Evolutionary conservation across 192 early-diverging fungal species (phyloP).

Genomic region (Radiomyces spectabilis): DNA sequence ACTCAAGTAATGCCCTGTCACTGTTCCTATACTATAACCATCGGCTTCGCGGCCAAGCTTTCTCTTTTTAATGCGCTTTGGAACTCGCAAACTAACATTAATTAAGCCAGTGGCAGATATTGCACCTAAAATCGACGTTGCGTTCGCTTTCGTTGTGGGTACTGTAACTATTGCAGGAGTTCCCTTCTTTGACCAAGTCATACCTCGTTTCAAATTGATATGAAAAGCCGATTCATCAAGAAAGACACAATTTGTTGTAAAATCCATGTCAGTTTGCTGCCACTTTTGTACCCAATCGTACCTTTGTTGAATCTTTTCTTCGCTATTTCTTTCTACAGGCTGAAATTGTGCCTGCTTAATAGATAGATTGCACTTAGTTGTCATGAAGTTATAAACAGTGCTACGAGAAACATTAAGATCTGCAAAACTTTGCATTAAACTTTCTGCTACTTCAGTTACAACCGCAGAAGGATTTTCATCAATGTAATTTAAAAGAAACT

Average conservation of each 20-base stretch:
- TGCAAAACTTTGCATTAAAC: slow-evolving; percentile 3
- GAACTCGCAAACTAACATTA: background rate
- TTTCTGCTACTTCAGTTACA: slow-evolving; percentile 2
- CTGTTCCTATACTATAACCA: background rate
- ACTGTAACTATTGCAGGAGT: slow-evolving; percentile 9
- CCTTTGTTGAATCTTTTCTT: slow-evolving; percentile 11
- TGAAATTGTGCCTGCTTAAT: slow-evolving; percentile 14
- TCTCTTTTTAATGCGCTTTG: slow-evolving; percentile 8
- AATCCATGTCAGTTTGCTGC: slow-evolving; percentile 11
- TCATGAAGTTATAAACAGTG: slow-evolving; percentile 11
- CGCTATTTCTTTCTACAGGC: slow-evolving; percentile 9
- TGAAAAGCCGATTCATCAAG: slow-evolving; percentile 14
- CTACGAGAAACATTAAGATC: slow-evolving; percentile 12
- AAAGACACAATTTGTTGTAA: slow-evolving; percentile 10
- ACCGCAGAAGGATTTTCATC: slow-evolving; percentile 14
- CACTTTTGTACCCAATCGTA: slow-evolving; percentile 13
- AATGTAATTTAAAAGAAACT: slow-evolving; percentile 6
- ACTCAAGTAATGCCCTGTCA: background rate
- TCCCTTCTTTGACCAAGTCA: slow-evolving; percentile 12
- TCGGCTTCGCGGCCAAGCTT: background rate
- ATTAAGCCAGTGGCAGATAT: slow-evolving; percentile 4
- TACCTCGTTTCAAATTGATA: slow-evolving; percentile 10
- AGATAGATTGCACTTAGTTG: slow-evolving; percentile 2
- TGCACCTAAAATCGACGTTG: slow-evolving; percentile 8
- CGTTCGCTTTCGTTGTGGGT: slow-evolving; percentile 1